Evolutionary conservation across 352 stramenopile genomes (phyloP).

Genomic region (Phytophthora lateralis): DNA sequence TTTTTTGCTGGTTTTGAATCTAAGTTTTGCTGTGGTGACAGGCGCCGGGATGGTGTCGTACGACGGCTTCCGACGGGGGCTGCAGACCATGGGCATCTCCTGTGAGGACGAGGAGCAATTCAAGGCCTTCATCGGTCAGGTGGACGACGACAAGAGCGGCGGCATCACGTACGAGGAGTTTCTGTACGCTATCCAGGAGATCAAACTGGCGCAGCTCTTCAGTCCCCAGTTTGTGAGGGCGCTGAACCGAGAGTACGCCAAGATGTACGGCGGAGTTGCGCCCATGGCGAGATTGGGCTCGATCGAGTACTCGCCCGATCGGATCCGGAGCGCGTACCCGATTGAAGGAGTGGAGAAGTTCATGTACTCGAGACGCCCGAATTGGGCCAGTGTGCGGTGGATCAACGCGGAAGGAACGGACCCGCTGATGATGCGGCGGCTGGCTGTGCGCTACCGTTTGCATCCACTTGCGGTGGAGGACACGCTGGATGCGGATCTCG

Average conservation of each 20-base stretch:
- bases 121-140: constrained; percentile 68
- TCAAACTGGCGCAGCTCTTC: constrained; percentile 89
- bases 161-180: constrained; percentile 89
- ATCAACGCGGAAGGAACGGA: constrained; percentile 80
- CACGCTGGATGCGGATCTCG: constrained; percentile 73
- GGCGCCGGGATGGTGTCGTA: constrained; percentile 73
- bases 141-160: constrained; percentile 84
- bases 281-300: constrained; percentile 47
- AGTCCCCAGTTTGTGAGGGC: constrained; percentile 58
- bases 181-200: constrained; percentile 86
- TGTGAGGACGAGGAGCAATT: constrained; percentile 71
- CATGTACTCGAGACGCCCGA: constrained; percentile 80
- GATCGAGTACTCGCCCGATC: constrained; percentile 82
- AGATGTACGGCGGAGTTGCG: constrained; percentile 21
- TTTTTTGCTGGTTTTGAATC: not conserved
- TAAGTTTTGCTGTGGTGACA: constrained; percentile 17
- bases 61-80: constrained; percentile 68
- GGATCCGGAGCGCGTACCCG: constrained; percentile 75
- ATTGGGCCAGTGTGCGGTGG: constrained; percentile 81
- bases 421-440: constrained; percentile 60
- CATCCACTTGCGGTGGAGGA: constrained; percentile 88
- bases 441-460: constrained; percentile 85
- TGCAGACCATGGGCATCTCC: constrained; percentile 80
- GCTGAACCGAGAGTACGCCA: constrained; percentile 25
- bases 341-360: constrained; percentile 80